Evolutionary conservation across 2,329 filamentous ascomycete species (phyloP).

Genomic region (Colletotrichum gigasporum): DNA sequence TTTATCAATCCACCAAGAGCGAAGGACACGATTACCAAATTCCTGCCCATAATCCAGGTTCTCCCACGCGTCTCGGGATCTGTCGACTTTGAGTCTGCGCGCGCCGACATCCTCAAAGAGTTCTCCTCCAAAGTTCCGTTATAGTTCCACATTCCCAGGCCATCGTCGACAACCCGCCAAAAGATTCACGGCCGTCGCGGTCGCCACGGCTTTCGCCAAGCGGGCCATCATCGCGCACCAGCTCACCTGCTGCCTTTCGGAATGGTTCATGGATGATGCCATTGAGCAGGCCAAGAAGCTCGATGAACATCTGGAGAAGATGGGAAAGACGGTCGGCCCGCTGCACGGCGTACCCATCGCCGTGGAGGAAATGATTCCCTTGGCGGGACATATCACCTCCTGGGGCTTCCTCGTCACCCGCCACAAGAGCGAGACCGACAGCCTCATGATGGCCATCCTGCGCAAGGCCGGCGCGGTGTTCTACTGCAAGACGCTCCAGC

Average conservation of each 20-base stretch:
- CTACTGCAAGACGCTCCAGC: slow-evolving; percentile 76
- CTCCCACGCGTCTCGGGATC: slow-evolving; percentile 31
- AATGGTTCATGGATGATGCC: slow-evolving; percentile 56
- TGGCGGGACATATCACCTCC: slow-evolving; percentile 57
- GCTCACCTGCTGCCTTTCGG: slow-evolving; percentile 48
- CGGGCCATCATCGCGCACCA: slow-evolving; percentile 41
- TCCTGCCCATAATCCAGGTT: background rate
- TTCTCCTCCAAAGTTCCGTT: slow-evolving; percentile 44
- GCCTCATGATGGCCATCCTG: slow-evolving; percentile 66
- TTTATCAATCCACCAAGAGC: too few species aligned
- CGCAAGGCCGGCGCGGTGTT: slow-evolving; percentile 68
- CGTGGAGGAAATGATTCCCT: slow-evolving; percentile 69
- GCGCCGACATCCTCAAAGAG: slow-evolving; percentile 37
- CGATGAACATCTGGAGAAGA: slow-evolving; percentile 50
- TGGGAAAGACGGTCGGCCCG: slow-evolving; percentile 59
- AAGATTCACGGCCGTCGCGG: slow-evolving; percentile 48
- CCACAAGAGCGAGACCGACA: slow-evolving; percentile 59
- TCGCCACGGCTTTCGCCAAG: slow-evolving; percentile 44
- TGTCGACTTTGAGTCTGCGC: slow-evolving; percentile 36
- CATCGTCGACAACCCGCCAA: slow-evolving; percentile 32
- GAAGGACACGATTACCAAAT: too few species aligned
- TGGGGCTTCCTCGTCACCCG: slow-evolving; percentile 63
- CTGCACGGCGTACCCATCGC: slow-evolving; percentile 62
- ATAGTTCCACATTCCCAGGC: slow-evolving; percentile 39
- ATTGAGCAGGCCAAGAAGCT: slow-evolving; percentile 41